Percentiles rank a stretch among this genome's conserved stretches.
Conservation (phyloP, 75 land plant species). For the Cunninghamia lanceolata region DNA sequence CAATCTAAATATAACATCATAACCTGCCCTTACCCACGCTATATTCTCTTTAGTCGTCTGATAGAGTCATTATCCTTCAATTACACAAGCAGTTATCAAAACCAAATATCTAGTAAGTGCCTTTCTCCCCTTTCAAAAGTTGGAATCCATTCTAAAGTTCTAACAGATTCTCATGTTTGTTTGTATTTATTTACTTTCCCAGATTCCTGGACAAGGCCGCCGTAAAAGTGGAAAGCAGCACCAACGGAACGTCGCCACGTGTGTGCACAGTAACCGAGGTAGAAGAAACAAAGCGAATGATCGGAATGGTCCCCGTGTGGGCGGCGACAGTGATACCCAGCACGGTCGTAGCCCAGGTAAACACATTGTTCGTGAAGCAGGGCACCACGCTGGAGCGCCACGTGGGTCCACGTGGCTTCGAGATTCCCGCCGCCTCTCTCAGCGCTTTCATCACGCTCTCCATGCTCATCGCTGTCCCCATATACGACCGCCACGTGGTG, state of each 20-base stretch:
- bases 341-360: conserved; percentile 50
- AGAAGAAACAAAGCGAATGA: conserved; percentile 49
- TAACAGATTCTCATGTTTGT: too few relatives aligned
- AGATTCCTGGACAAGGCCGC: conserved; percentile 91
- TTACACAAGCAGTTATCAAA: too few relatives aligned
- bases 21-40: too few relatives aligned
- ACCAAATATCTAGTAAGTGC: too few relatives aligned
- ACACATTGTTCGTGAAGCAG: conserved; percentile 64
- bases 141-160: too few relatives aligned
- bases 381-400: conserved; percentile 54
- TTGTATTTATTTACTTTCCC: conserved; percentile 5
- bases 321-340: conserved; percentile 41
- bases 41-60: too few relatives aligned
- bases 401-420: conserved; percentile 16
- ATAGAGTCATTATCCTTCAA: too few relatives aligned
- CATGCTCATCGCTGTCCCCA: conserved; percentile 42
- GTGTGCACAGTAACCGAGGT: conserved; percentile 59
- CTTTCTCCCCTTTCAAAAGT: too few relatives aligned
- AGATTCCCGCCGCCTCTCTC: conserved; percentile 60
- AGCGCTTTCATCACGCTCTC: conserved; percentile 45
- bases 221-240: conserved; percentile 15
- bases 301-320: conserved; percentile 54
- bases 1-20: too few relatives aligned
- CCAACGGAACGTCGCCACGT: background rate
- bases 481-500: conserved; percentile 50